Evolutionary conservation across 129 eudicot genomes (phyloP).

Genomic region (Daucus carota): DNA sequence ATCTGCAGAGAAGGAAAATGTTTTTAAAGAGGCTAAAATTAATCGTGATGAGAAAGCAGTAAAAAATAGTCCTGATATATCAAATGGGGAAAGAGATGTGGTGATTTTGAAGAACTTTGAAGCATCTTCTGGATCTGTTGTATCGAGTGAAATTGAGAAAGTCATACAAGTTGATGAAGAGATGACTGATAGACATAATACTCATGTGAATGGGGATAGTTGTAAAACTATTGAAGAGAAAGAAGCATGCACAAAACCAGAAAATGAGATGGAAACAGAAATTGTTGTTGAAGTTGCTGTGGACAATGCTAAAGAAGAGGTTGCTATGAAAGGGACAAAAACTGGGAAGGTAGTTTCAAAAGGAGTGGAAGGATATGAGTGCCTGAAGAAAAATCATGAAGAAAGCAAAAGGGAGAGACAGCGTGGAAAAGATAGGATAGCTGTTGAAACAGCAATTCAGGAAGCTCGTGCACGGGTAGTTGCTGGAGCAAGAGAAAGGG

Average conservation of each 20-base stretch:
- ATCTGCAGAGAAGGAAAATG: slow-evolving; percentile 24
- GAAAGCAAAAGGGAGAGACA: slow-evolving; percentile 50
- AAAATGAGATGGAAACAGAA: slow-evolving; percentile 1
- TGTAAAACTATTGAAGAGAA: neutral
- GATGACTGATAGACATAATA: slow-evolving; percentile 12
- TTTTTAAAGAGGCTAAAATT: slow-evolving; percentile 15
- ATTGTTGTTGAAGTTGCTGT: slow-evolving; percentile 6
- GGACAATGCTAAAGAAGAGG: slow-evolving; percentile 11
- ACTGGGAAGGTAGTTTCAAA: slow-evolving; percentile 24
- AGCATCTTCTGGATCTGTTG: neutral
- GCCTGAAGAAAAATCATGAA: slow-evolving; percentile 29
- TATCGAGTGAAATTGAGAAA: slow-evolving; percentile 4
- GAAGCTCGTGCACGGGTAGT: slow-evolving; percentile 95
- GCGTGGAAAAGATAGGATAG: slow-evolving; percentile 58
- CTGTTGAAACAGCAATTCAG: slow-evolving; percentile 79
- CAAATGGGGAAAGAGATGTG: slow-evolving; percentile 19
- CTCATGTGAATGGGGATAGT: slow-evolving; percentile 5
- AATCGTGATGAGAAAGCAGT: slow-evolving; percentile 14
- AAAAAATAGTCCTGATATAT: slow-evolving; percentile 17
- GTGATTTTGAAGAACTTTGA: neutral
- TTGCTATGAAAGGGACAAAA: slow-evolving; percentile 24
- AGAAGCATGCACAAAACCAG: neutral
- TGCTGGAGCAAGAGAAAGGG: slow-evolving; percentile 56
- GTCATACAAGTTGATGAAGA: slow-evolving; percentile 19
- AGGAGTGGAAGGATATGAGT: slow-evolving; percentile 29